A percentile compares a stretch with the other conserved stretches of the same genome.
phyloP scores from a whole-genome alignment of 495 filamentous ascomycete genomes.

The Venustampulla echinocandica region DNA sequence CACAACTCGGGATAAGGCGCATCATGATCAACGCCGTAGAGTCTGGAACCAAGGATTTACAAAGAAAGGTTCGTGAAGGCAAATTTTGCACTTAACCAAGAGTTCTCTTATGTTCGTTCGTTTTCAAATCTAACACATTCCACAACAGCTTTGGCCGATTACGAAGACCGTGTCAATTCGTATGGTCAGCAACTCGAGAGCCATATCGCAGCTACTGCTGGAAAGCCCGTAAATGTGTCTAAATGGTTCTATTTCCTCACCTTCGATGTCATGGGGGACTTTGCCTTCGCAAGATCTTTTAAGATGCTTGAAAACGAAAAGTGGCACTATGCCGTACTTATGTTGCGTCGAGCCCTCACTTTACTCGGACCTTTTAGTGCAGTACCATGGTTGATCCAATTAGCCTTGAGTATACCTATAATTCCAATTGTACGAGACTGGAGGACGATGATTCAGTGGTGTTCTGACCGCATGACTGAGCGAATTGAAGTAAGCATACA shows the following conservation, averaged over 20 bases:
- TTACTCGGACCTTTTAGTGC: neutral
- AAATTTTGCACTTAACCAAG: slow-evolving; percentile 1
- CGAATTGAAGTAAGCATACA: neutral
- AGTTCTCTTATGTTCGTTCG: too few species aligned
- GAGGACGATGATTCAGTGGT: neutral
- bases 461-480: neutral
- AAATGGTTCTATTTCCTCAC: slow-evolving; percentile 29
- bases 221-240: slow-evolving; percentile 20
- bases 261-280: slow-evolving; percentile 19
- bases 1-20: slow-evolving; percentile 26
- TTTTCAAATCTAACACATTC: neutral
- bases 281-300: slow-evolving; percentile 20
- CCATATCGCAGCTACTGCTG: slow-evolving; percentile 18
- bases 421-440: neutral
- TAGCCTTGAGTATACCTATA: neutral
- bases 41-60: slow-evolving; percentile 29
- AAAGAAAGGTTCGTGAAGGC: slow-evolving; percentile 14
- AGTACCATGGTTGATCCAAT: neutral
- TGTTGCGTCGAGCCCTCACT: neutral
- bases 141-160: neutral
- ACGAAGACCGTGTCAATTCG: slow-evolving; percentile 10
- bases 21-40: slow-evolving; percentile 27
- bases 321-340: slow-evolving; percentile 16
- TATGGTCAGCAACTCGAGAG: slow-evolving; percentile 24
- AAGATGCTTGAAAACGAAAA: slow-evolving; percentile 31